A percentile compares a stretch with the other conserved stretches of the same genome.
Conservation (phyloP, 2,329 filamentous ascomycete genomes). For the Taxawa tesnikishii region DNA sequence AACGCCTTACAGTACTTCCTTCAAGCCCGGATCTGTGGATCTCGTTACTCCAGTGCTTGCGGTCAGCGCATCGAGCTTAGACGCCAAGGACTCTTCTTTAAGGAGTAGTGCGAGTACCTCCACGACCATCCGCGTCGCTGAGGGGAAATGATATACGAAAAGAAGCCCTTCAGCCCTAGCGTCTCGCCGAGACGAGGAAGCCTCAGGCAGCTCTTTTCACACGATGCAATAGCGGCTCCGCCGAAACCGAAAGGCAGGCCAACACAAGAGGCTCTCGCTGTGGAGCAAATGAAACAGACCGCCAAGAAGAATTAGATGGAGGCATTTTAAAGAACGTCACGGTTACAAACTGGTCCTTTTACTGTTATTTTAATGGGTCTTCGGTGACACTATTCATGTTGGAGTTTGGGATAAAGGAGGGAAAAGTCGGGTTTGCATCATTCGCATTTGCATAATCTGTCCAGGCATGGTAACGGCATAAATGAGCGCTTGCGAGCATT, state of each 20-base stretch:
- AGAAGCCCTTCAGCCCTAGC: constrained; percentile 7
- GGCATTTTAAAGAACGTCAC: neutral
- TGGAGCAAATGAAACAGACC: neutral
- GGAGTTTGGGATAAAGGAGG: neutral
- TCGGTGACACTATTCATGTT: neutral
- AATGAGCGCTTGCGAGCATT: too few species aligned
- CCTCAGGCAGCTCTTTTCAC: constrained; percentile 20
- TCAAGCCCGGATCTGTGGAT: constrained; percentile 27
- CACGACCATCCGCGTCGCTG: constrained; percentile 17
- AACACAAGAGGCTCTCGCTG: neutral
- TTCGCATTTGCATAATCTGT: too few species aligned
- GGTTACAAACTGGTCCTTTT: too few species aligned
- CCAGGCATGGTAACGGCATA: too few species aligned
- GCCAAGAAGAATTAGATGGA: neutral
- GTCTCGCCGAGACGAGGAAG: constrained; percentile 11
- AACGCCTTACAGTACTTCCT: constrained; percentile 25
- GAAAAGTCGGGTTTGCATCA: too few species aligned
- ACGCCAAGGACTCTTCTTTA: constrained; percentile 15
- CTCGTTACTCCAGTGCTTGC: constrained; percentile 28
- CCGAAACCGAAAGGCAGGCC: constrained; percentile 3
- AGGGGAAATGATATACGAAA: constrained; percentile 16
- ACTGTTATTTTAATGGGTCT: neutral
- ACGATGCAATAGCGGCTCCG: constrained; percentile 19
- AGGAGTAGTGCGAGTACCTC: constrained; percentile 19
- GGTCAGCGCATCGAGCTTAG: constrained; percentile 11